Conservation (phyloP, 306 rosid species). For the Hippophae tibetana region DNA sequence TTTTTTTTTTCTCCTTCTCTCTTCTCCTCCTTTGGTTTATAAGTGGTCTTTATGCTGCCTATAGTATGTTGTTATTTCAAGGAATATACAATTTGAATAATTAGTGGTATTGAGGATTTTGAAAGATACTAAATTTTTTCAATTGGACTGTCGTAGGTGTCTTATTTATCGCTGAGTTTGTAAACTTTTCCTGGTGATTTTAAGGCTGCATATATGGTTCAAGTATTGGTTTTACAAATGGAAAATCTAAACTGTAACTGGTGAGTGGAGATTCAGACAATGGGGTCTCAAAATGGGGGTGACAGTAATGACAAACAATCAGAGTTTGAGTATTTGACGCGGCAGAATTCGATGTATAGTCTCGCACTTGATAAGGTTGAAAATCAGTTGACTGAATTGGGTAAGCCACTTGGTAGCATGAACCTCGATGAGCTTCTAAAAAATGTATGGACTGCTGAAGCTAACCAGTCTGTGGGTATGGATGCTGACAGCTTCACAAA, state of each 20-base stretch:
- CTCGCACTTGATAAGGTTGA: constrained; percentile 92
- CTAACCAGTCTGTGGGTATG: constrained; percentile 43
- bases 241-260: constrained; percentile 3
- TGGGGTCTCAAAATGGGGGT: constrained; percentile 79
- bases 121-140: background rate
- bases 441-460: constrained; percentile 78
- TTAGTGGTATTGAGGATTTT: background rate
- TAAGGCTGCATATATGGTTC: background rate
- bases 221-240: background rate
- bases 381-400: constrained; percentile 82
- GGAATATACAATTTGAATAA: background rate
- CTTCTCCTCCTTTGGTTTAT: background rate
- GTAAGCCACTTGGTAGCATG: constrained; percentile 89
- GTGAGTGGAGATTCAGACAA: constrained; percentile 51
- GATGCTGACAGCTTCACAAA: constrained; percentile 37
- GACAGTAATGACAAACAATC: constrained; percentile 60
- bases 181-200: background rate
- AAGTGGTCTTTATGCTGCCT: background rate
- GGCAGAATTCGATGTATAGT: constrained; percentile 70
- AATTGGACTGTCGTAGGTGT: background rate
- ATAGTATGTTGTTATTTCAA: background rate
- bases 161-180: background rate
- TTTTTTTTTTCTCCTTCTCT: background rate
- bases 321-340: constrained; percentile 47
- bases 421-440: constrained; percentile 94